Conservation (phyloP, 306 rosid species). For the Ormosia emarginata region DNA sequence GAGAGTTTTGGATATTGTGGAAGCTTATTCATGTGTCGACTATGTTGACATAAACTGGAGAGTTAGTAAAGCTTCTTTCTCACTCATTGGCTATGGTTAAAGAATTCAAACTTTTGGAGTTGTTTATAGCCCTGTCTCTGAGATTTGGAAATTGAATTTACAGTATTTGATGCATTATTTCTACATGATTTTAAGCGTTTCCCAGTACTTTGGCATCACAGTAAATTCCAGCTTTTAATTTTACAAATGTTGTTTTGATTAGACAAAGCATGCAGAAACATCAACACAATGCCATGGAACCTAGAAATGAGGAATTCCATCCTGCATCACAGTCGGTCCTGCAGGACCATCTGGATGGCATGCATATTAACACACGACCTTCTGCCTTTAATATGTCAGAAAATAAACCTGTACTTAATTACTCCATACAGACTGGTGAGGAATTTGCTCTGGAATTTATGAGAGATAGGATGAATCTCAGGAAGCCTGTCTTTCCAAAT, state of each 20-base stretch:
- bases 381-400: slow-evolving; percentile 49
- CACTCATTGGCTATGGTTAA: not conserved
- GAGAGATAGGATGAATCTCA: slow-evolving; percentile 76
- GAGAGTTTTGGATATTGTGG: slow-evolving; percentile 18
- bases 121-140: not conserved
- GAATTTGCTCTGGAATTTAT: slow-evolving; percentile 88
- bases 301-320: slow-evolving; percentile 62
- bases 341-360: slow-evolving; percentile 58
- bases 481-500: slow-evolving; percentile 57
- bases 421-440: slow-evolving; percentile 90
- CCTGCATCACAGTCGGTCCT: slow-evolving; percentile 43
- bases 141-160: slow-evolving; percentile 16
- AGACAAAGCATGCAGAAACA: slow-evolving; percentile 51
- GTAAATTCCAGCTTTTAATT: slow-evolving; percentile 18
- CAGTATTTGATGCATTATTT: not conserved
- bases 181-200: not conserved
- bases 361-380: slow-evolving; percentile 56
- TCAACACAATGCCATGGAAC: slow-evolving; percentile 49
- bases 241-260: slow-evolving; percentile 32
- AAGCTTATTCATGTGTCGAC: slow-evolving; percentile 8
- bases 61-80: slow-evolving; percentile 5
- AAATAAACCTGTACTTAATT: slow-evolving; percentile 69
- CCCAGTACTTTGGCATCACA: slow-evolving; percentile 6
- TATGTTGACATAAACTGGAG: slow-evolving; percentile 25
- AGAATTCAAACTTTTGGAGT: not conserved